Evolutionary conservation across 108 stramenopile genomes (phyloP).

Genomic region (Stephanodiscus triporus): DNA sequence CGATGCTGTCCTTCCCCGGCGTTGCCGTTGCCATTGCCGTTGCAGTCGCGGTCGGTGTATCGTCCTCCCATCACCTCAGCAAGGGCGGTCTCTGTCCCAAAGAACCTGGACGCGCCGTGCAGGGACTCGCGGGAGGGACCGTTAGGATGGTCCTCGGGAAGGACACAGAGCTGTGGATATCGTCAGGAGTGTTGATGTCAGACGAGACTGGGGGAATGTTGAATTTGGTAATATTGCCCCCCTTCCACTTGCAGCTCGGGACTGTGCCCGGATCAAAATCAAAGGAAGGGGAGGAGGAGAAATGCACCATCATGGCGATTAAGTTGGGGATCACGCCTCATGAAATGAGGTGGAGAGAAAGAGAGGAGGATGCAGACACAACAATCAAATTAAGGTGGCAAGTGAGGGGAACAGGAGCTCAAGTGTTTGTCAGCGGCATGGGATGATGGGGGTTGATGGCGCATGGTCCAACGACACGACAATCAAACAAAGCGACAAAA

Average conservation of each 20-base stretch:
- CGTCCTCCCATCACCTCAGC: slow-evolving; percentile 14
- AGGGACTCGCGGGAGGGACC: slow-evolving; percentile 56
- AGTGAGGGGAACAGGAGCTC: no score
- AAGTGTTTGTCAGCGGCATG: no score
- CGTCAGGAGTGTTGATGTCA: slow-evolving; percentile 28
- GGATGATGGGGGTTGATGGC: no score
- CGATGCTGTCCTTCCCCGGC: background rate
- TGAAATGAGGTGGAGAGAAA: no score
- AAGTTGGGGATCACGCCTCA: no score
- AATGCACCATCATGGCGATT: slow-evolving; percentile 62
- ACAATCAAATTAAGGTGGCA: no score
- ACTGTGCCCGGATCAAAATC: background rate
- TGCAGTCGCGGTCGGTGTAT: no score
- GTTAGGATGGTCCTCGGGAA: slow-evolving; percentile 17
- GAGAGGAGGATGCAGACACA: no score
- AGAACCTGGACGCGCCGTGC: slow-evolving; percentile 58
- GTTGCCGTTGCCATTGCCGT: slow-evolving; percentile 13
- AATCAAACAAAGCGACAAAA: no score
- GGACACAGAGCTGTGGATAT: slow-evolving; percentile 48
- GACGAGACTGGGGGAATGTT: slow-evolving; percentile 13
- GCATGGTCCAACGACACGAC: no score
- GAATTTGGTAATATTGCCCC: slow-evolving; percentile 69
- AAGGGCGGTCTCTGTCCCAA: slow-evolving; percentile 21
- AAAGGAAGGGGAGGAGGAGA: background rate
- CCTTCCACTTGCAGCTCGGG: slow-evolving; percentile 74